These are phyloP conservation scores for Oxyria digyna DNA, from an alignment of 148 eudicot genomes.

Conservation along the genomic window DNA sequence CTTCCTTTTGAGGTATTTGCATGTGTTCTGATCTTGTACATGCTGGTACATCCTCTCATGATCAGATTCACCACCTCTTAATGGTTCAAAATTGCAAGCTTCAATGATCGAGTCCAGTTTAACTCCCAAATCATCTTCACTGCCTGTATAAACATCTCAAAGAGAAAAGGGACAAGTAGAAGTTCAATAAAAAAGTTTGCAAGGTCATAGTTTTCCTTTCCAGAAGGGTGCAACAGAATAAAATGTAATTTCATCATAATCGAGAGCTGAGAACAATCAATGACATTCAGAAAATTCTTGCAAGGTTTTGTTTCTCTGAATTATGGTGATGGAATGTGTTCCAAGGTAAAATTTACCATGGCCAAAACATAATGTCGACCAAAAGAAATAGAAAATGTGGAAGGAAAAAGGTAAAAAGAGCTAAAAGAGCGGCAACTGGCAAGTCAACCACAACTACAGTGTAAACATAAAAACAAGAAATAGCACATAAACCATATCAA, in stretches of 20 bases:
- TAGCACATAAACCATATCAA: not conserved
- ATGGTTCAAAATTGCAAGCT: conserved; percentile 22
- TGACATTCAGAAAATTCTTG: not conserved
- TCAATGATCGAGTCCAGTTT: conserved; percentile 39
- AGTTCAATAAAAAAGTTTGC: not conserved
- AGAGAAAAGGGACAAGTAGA: not conserved
- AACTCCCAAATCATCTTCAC: conserved; percentile 32
- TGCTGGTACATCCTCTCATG: conserved; percentile 11
- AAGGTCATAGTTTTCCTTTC: not conserved
- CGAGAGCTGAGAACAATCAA: not conserved
- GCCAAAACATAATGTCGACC: not conserved
- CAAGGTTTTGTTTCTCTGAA: not conserved
- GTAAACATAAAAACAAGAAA: not conserved
- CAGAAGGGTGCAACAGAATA: not conserved
- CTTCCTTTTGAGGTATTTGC: conserved; percentile 19
- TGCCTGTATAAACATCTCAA: conserved; percentile 20
- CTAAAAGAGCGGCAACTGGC: not conserved
- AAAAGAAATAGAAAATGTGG: not conserved
- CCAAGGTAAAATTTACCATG: not conserved
- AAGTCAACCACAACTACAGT: not conserved
- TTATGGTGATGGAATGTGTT: not conserved
- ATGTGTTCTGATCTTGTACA: conserved; percentile 13
- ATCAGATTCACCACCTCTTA: conserved; percentile 15
- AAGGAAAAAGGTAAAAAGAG: not conserved
- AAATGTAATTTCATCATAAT: no score